Base-by-base conservation (phyloP, 75 land plant genomes). In the Selaginella tamariscina region DNA sequence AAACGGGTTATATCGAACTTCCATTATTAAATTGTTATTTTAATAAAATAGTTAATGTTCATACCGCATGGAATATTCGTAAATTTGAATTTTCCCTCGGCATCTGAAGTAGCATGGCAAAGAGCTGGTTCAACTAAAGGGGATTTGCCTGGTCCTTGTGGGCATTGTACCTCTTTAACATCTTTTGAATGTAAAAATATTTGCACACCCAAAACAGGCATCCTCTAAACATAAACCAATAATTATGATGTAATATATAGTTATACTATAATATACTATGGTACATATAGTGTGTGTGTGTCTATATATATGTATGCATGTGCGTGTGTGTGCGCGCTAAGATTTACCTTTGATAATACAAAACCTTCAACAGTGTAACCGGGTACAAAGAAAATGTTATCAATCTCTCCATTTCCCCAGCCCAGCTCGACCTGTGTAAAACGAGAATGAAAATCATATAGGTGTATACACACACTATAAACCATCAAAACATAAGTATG, bases 181-280 rank as follows among this genome's bases (percentile, higher is more conserved):
- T 93, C 95, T 70, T 89, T 79, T 33, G 98, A 93, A 68, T 82
- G 82, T 24, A 93, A 68, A 65, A 79, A 93, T 9, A 93, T 49
- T 54, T 93, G 86, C 39, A 93, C 98, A 27, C 98, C 98, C 67
- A 93, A 65, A 32, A 93, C 88, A 54, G 98, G 94, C 72, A 86
- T 89, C 66, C 98, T 94, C 94, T 93, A 15, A 39, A 39, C 49
- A 39, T 5, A 5, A 15, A 39, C 49, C 49, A 39, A 39, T 5
- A n/a, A n/a, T n/a, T n/a, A n/a, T n/a, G n/a, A n/a, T n/a, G n/a
- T n/a, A n/a, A n/a, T n/a, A n/a, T n/a, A n/a, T n/a, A n/a, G n/a
- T n/a, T n/a, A n/a, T n/a, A n/a, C n/a, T n/a, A n/a, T n/a, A n/a
- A n/a, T n/a, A n/a, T n/a, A n/a, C n/a, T n/a, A n/a, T n/a, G n/a